Base-by-base conservation (phyloP, 768 basidiomycete genomes). In the Pulveroboletus sp. region DNA sequence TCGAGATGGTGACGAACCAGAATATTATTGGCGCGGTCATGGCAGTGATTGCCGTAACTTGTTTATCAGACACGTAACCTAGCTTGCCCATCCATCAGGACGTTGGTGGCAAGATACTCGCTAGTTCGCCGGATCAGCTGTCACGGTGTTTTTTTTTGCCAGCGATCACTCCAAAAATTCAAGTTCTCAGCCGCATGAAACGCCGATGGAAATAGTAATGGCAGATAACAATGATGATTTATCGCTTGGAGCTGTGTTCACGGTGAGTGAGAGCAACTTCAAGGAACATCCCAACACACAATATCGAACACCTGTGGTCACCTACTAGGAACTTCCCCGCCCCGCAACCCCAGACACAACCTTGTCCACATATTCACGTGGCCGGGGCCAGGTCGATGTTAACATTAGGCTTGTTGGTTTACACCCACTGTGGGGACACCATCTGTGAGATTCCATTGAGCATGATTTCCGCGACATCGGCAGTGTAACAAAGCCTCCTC, bases 361-460 rank as follows among this genome's bases (percentile, higher is more conserved):
- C 0, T 54, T 73, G 8, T 68, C 74, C 1, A 71, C 70, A 0
- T 89, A 82, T 60, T 55, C 63, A 14, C 76, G 83, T 13, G 45
- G 65, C 20, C 23, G 27, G 12, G 52, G 41, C 22, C 39, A 45
- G 4, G 6, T 53, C 3, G 60, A 73, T 29, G 71, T 93, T 14
- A 67, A 70, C 6, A 84, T 93, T 34, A 71, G 80, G 51, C 75
- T 93, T 7, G 86, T 93, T 0, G 90, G 90, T 13, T 77, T 78
- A 2, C 90, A 91, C 60, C 84, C 88, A 1, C 70, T 92, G 5
- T 92, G 89, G 89, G 89, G 81, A 1, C 87, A 91, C 61, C 72
- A 89, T 61, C 64, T 91, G 89, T 90, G 56, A 51, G 73, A 59
- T 3, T 39, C 20, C 22, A 24, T 5, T n/a, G n/a, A n/a, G n/a